phyloP scores from a whole-genome alignment of 257 asterid species.

The Jacaranda copaia region DNA sequence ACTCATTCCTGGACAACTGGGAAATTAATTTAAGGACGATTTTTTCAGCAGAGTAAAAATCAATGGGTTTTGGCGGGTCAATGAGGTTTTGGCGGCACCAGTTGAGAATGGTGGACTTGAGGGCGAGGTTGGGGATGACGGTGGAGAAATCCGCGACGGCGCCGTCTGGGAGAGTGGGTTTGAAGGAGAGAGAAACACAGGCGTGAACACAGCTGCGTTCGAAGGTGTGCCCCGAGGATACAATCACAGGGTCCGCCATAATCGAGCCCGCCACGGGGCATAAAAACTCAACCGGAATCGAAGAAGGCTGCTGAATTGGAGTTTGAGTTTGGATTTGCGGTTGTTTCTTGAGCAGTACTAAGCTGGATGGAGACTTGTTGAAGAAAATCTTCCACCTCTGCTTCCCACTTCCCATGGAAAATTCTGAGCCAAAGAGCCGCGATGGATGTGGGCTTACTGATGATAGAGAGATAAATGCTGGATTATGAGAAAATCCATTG shows the following conservation, averaged over 20 bases:
- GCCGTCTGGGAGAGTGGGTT: conserved; percentile 52
- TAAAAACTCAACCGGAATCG: conserved; percentile 55
- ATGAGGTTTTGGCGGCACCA: conserved; percentile 54
- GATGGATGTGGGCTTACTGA: neutral
- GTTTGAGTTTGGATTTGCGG: conserved; percentile 20
- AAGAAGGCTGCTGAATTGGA: neutral
- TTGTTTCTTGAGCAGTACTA: conserved; percentile 19
- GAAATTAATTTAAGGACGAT: conserved; percentile 44
- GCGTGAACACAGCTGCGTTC: conserved; percentile 68
- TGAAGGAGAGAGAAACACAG: conserved; percentile 57
- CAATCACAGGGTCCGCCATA: conserved; percentile 81
- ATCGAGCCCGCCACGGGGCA: conserved; percentile 66
- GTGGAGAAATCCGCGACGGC: conserved; percentile 57
- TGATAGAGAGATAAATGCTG: neutral
- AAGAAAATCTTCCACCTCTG: conserved; percentile 60
- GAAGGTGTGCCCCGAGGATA: conserved; percentile 75
- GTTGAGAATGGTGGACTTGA: conserved; percentile 63
- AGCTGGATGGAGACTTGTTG: conserved; percentile 43
- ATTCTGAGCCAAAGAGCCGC: neutral
- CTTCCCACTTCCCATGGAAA: conserved; percentile 42
- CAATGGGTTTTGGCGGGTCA: conserved; percentile 58
- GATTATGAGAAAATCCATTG: neutral
- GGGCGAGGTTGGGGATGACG: conserved; percentile 71
- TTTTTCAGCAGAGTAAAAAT: conserved; percentile 53
- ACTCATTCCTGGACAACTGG: neutral